Evolutionary conservation across 495 filamentous ascomycete genomes (phyloP), one percentile per base, ranked within the genome.

Genomic region (Xylaria grammica): DNA sequence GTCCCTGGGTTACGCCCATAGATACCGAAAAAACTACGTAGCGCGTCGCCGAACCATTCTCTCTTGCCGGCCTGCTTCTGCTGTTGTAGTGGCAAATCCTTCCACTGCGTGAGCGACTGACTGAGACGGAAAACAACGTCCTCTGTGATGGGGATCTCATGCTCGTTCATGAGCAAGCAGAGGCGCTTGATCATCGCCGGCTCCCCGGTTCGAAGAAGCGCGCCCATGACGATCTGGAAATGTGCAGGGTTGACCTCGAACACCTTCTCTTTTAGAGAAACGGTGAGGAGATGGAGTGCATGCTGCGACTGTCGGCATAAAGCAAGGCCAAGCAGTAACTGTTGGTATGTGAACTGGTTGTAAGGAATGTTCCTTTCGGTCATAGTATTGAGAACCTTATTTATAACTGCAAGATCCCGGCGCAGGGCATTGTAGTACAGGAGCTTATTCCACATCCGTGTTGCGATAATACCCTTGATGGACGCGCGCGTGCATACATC

Each of bases 391-490:
- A 90, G 85, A 20, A 92, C 65, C 26, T 82, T 82, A 52, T 86
- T 83, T 26, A 91, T 81, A 42, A 80, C 78, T 4, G 77, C 76
- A 46, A 93, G 68, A 65, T 95, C 87, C 62, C 88, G 80, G 5
- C 85, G 81, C 60, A 85, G 78, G 19, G 90, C 91, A 70, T 92
- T 81, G 30, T 87, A 85, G 59, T 81, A 79, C 4, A 97, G 76
- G 19, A 97, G 76, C 20, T 83, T 78, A 70, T 97, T 97, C 91
- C 91, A 97, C 77, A 94, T 86, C 50, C 79, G 73, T 17, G 88
- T 87, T 77, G 79, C 62, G 26, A 77, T 66, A 38, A 82, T 72
- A 0, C 70, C 64, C 30, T 79, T 81, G 44, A 73, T 80, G 51
- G 69, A 74, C 27, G 75, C 75, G 62, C 63, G 67, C 60, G 66